Conservation (phyloP, 129 eudicot species). For the Pittosporum tobira region DNA sequence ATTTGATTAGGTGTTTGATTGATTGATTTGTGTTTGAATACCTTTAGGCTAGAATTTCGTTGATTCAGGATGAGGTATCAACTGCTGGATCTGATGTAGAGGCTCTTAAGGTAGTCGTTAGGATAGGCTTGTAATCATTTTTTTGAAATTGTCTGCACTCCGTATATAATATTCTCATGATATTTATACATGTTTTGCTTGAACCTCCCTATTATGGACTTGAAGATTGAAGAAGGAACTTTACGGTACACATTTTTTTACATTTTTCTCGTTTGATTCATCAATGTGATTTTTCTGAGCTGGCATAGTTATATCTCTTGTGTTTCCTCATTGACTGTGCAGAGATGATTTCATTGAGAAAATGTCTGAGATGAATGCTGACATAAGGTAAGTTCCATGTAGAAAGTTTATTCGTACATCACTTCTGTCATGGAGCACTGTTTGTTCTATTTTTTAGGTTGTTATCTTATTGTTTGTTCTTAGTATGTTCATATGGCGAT, state of each 20-base stretch:
- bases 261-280: neutral
- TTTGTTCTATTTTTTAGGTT: neutral
- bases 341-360: conserved; percentile 62
- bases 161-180: conserved; percentile 8
- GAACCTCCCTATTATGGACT: conserved; percentile 2
- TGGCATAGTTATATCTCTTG: neutral
- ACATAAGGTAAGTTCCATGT: conserved; percentile 37
- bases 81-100: conserved; percentile 42
- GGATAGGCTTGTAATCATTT: neutral
- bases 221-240: conserved; percentile 41
- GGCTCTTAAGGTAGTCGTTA: conserved; percentile 43
- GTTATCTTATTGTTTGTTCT: neutral
- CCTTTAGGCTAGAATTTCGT: conserved; percentile 49
- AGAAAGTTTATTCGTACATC: neutral
- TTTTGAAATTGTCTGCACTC: neutral
- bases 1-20: too few relatives aligned
- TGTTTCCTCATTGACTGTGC: conserved; percentile 11
- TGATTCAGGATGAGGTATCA: conserved; percentile 49
- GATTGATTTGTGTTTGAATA: conserved; percentile 11
- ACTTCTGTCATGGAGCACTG: neutral
- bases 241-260: conserved; percentile 30
- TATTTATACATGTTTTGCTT: conserved; percentile 11
- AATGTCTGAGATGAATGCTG: conserved; percentile 60
- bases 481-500: neutral
- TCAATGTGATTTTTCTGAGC: neutral